Conservation (phyloP, 805 yeast genomes). For the Lipomyces starkeyi region DNA sequence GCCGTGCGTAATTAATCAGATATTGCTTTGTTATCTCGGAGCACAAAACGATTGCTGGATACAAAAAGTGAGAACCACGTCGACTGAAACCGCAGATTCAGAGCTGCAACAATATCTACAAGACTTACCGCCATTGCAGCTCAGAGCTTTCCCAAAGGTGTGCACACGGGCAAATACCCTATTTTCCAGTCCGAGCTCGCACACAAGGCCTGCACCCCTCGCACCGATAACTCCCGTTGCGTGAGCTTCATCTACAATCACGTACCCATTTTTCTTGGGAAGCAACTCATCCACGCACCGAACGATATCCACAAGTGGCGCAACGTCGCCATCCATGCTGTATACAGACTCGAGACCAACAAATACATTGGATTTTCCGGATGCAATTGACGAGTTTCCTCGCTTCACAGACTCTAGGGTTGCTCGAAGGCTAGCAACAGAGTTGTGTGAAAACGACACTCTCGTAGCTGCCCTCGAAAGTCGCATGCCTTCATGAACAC, state of each 20-base stretch:
- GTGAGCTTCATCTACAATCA: constrained; percentile 89
- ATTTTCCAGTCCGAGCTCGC: constrained; percentile 31
- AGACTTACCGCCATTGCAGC: constrained; percentile 36
- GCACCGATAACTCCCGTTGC: constrained; percentile 91
- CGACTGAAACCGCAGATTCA: background rate
- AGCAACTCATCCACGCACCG: constrained; percentile 9
- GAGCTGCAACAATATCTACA: background rate
- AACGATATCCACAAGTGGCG: constrained; percentile 34
- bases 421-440: constrained; percentile 17
- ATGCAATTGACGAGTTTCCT: constrained; percentile 1
- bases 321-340: constrained; percentile 42
- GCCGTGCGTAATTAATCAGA: constrained; percentile 40
- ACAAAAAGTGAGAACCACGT: background rate
- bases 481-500: constrained; percentile 42
- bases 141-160: constrained; percentile 42
- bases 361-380: constrained; percentile 29
- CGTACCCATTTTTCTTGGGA: constrained; percentile 58
- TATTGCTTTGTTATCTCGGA: constrained; percentile 22
- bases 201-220: constrained; percentile 64
- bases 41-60: constrained; percentile 34
- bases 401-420: background rate
- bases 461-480: constrained; percentile 30
- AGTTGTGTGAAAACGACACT: constrained; percentile 34
- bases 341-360: constrained; percentile 40
- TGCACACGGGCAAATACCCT: constrained; percentile 36